phyloP scores from a whole-genome alignment of 2,329 filamentous ascomycete species.

The Tympanopsis confertula region DNA sequence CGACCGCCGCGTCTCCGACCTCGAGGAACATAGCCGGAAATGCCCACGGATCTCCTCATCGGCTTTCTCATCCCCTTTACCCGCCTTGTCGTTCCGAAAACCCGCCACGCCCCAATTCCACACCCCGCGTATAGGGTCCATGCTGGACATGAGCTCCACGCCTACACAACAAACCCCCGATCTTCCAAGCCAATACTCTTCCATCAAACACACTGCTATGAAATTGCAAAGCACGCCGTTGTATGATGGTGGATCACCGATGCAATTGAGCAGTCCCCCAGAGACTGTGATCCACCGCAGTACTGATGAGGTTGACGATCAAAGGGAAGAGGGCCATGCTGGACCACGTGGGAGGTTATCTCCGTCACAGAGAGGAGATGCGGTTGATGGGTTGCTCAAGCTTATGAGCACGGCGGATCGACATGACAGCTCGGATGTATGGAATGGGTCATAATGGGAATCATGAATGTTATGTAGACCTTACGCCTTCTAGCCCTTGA shows the following conservation, averaged over 20 bases:
- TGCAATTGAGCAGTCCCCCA: constrained; percentile 21
- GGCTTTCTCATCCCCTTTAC: neutral
- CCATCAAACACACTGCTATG: too few relatives aligned
- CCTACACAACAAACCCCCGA: too few relatives aligned
- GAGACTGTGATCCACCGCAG: constrained; percentile 12
- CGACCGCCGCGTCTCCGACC: constrained; percentile 23
- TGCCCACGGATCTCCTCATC: constrained; percentile 14
- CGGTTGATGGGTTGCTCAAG: constrained; percentile 23
- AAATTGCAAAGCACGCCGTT: too few relatives aligned
- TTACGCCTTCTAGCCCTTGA: too few relatives aligned
- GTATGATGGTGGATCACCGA: constrained; percentile 16
- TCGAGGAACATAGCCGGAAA: constrained; percentile 24
- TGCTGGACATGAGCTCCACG: too few relatives aligned
- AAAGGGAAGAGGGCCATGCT: neutral
- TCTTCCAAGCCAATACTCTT: too few relatives aligned
- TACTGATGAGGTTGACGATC: constrained; percentile 5
- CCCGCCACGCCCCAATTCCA: too few relatives aligned
- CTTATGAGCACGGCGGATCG: constrained; percentile 21
- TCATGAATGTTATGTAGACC: too few relatives aligned
- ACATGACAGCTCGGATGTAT: constrained; percentile 11
- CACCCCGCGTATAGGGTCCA: too few relatives aligned
- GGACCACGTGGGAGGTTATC: constrained; percentile 7
- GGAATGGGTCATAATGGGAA: constrained; percentile 9
- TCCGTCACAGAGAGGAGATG: constrained; percentile 19
- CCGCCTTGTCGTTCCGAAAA: neutral